phyloP scores from a whole-genome alignment of 2,329 filamentous ascomycete species.

The Kalmusia sp. region DNA sequence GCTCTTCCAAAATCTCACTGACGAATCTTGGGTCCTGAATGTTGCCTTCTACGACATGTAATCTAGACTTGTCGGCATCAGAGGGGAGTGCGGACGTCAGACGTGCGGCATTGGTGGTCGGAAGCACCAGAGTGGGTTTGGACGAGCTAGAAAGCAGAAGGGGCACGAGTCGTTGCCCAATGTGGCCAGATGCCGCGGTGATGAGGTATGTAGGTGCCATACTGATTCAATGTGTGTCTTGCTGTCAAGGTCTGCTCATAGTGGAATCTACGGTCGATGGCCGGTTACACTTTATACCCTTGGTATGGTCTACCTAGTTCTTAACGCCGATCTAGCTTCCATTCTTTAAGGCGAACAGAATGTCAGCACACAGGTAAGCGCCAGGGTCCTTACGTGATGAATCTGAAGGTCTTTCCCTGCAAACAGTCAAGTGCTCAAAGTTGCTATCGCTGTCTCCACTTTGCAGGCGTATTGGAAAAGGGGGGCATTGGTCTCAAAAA shows the following conservation, averaged over 20 bases:
- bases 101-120: neutral
- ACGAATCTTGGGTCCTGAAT: constrained; percentile 3
- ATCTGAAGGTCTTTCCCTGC: too few species aligned
- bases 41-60: neutral
- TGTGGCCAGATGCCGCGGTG: constrained; percentile 3
- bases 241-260: neutral
- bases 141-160: constrained; percentile 3
- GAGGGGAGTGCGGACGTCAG: neutral
- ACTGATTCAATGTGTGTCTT: neutral
- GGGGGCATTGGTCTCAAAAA: too few species aligned
- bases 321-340: too few species aligned
- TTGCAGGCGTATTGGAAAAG: too few species aligned
- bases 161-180: constrained; percentile 4
- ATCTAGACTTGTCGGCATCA: neutral
- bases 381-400: too few species aligned
- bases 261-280: too few species aligned
- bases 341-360: too few species aligned
- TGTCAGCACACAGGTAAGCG: too few species aligned
- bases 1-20: neutral
- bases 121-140: constrained; percentile 1
- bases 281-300: too few species aligned
- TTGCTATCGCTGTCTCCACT: too few species aligned
- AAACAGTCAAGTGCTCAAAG: too few species aligned
- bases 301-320: too few species aligned
- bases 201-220: constrained; percentile 11